Evolutionary conservation across 495 filamentous ascomycete genomes (phyloP), one percentile per base, ranked within the genome.

Genomic region (Lasiosphaeria miniovina): DNA sequence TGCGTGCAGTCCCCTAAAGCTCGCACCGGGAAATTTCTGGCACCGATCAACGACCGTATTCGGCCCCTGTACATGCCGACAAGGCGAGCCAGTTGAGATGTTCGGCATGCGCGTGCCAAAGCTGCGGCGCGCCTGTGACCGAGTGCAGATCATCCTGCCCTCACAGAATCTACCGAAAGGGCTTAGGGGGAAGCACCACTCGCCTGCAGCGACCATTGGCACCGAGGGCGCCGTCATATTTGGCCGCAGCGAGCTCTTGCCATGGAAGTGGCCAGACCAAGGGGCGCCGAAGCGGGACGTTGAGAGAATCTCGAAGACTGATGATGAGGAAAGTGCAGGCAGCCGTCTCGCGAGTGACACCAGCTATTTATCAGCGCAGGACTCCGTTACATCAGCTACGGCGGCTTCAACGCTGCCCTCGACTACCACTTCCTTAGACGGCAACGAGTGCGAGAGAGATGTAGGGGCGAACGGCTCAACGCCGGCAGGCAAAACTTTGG

Each of bases 161-260:
- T 24, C 15, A 34, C 32, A 15, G 4, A 14, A 4, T 58, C 3
- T 6, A 41, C 31, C 53, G 55, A 52, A 57, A 48, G 14, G 36
- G 49, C 35, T 36, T 58, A 32, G 52, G 55, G 52, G 63, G 57
- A 9, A 15, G 60, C 60, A 24, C 17, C 58, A 7, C 50, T 57
- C 4, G 9, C 17, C 11, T 43, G 57, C 10, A 10, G 3, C 15
- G 57, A 41, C 4, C n/a, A 15, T 60, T n/a, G 43, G 34, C 8
- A 31, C 12, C 11, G 49, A 33, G 5, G 35, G 41, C 12, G 58
- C 58, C 45, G 34, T 60, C 6, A 51, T 60, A 2, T 60, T 54
- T 40, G 58, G 52, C 15, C 58, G 58, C 50, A 49, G 50, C 10
- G 49, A 46, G 7, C 36, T 54, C 0, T 49, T 60, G 10, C 32